Percentiles rank a stretch among this genome's conserved stretches.
These are phyloP conservation scores for Mucor lusitanicus DNA, from an alignment of 371 early-diverging fungal species.

Conservation along the genomic window DNA sequence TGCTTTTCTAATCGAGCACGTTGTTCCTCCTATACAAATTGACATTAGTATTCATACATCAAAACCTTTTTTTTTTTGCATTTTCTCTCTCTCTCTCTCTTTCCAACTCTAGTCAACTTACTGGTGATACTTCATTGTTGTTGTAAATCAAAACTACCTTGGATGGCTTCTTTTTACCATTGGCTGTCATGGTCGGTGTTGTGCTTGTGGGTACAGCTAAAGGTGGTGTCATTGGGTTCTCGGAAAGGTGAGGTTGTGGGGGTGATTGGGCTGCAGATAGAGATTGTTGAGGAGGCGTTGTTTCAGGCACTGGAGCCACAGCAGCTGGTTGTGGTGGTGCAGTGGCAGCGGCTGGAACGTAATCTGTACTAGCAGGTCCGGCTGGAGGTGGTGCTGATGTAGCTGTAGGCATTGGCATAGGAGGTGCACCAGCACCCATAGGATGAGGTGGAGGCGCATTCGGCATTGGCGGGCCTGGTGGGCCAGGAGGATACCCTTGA, in stretches of 20 bases:
- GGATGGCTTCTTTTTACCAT: slow-evolving; percentile 40
- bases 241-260: neutral
- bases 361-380: neutral
- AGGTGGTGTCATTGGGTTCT: slow-evolving; percentile 72
- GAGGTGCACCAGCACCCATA: neutral
- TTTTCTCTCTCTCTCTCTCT: neutral
- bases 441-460: neutral
- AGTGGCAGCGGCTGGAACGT: neutral
- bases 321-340: neutral
- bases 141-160: slow-evolving; percentile 43
- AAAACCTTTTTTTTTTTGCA: too few species aligned
- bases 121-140: slow-evolving; percentile 43
- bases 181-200: slow-evolving; percentile 18
- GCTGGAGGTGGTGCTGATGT: neutral
- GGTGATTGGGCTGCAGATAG: slow-evolving; percentile 69
- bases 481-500: slow-evolving; percentile 10
- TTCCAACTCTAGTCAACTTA: slow-evolving; percentile 17
- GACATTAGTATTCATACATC: neutral
- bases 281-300: slow-evolving; percentile 2
- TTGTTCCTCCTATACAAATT: slow-evolving; percentile 24
- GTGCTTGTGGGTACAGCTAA: slow-evolving; percentile 30
- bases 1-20: slow-evolving; percentile 27
- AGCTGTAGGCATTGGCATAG: neutral
- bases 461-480: neutral
- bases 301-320: neutral